These are phyloP conservation scores for Talaromyces sp. DNA, from an alignment of 2,329 filamentous ascomycete species.

Conservation along the genomic window DNA sequence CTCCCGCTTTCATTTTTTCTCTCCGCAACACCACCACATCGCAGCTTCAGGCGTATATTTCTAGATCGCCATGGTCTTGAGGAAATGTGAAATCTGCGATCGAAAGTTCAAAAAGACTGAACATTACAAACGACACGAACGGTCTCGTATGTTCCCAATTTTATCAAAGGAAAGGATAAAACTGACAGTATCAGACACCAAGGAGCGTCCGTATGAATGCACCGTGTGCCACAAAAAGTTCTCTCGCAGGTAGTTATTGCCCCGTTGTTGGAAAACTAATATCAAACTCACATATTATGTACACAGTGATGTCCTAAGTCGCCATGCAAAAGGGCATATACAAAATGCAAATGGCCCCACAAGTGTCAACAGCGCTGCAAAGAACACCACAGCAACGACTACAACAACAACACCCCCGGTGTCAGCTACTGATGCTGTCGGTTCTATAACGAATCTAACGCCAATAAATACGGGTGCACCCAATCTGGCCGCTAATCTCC, in stretches of 20 bases:
- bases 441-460: neutral
- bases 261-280: neutral
- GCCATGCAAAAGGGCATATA: slow-evolving; percentile 51
- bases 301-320: slow-evolving; percentile 48
- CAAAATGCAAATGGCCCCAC: slow-evolving; percentile 29
- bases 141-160: slow-evolving; percentile 44
- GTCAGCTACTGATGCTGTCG: neutral
- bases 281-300: neutral
- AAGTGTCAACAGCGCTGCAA: slow-evolving; percentile 31
- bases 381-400: neutral
- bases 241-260: slow-evolving; percentile 46
- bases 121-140: slow-evolving; percentile 54
- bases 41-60: neutral
- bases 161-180: neutral
- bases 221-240: slow-evolving; percentile 54
- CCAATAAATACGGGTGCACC: neutral
- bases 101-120: slow-evolving; percentile 56
- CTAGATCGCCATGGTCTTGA: slow-evolving; percentile 37
- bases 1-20: slow-evolving; percentile 8
- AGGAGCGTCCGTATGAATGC: slow-evolving; percentile 54
- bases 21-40: neutral
- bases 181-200: slow-evolving; percentile 44
- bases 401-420: neutral
- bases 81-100: slow-evolving; percentile 49
- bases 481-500: neutral